Conservation (phyloP, 108 stramenopile genomes). For the Pseudonitzschia pungens region DNA sequence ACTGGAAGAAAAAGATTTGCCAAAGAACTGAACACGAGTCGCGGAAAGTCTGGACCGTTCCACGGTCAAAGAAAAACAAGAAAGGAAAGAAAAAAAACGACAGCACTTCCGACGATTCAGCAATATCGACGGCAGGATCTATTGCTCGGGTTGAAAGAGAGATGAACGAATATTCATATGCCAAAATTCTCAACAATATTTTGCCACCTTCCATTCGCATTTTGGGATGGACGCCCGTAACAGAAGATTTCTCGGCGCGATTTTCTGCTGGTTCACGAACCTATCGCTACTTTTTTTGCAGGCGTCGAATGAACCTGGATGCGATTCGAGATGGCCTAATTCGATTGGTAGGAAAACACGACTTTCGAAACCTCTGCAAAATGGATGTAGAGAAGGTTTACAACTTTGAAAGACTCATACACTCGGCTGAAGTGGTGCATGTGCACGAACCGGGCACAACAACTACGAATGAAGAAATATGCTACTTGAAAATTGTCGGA, state of each 20-base stretch:
- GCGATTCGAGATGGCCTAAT: constrained; percentile 72
- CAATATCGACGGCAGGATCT: not conserved
- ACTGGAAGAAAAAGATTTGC: constrained; percentile 53
- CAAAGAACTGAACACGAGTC: constrained; percentile 61
- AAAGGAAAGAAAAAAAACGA: constrained; percentile 13
- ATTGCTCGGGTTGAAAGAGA: constrained; percentile 31
- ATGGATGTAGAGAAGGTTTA: constrained; percentile 93
- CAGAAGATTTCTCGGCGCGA: constrained; percentile 90
- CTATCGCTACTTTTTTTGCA: constrained; percentile 95
- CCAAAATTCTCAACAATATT: constrained; percentile 90
- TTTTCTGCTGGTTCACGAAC: constrained; percentile 83
- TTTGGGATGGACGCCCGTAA: constrained; percentile 93
- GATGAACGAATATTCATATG: constrained; percentile 86
- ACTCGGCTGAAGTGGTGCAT: constrained; percentile 53
- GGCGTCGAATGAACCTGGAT: constrained; percentile 60
- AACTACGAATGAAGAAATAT: constrained; percentile 39
- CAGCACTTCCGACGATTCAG: not conserved
- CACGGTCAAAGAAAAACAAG: constrained; percentile 36
- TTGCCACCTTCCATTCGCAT: constrained; percentile 91
- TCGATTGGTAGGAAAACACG: constrained; percentile 87
- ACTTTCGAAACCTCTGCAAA: constrained; percentile 99
- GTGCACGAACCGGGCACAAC: constrained; percentile 24
- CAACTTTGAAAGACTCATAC: constrained; percentile 84
- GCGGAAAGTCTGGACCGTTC: constrained; percentile 49
- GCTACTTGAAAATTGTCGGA: constrained; percentile 85